Evolutionary conservation across 1,139 yeast genomes (phyloP), one percentile per base, ranked within the genome.

Genomic region (Hemisphaericaspora xylanilytica): DNA sequence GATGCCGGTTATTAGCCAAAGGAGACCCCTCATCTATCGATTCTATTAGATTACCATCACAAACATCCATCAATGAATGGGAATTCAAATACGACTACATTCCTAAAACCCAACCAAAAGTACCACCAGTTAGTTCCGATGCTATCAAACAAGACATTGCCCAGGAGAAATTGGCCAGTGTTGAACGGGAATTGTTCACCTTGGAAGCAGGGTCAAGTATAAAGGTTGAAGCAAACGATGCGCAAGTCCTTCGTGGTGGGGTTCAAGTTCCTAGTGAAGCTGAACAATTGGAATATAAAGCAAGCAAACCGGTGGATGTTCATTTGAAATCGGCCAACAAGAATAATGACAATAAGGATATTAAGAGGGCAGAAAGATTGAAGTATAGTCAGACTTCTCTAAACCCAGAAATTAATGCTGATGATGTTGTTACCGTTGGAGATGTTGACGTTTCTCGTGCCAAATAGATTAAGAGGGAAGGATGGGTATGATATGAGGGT

Each of bases 61-160:
- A 71, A 46, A 67, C 75, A 2, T 70, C 75, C 26, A 67, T 71
- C 51, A 64, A 63, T 51, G 72, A 75, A 55, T 63, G 72, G 70
- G 77, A 68, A 49, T 76, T 75, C 60, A 75, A 72, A 51, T 75
- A 76, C 51, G 76, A 71, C 52, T 71, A 67, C 45, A 63, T 70
- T 39, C 76, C 76, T 17, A 68, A 66, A 47, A 63, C 62, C 12
- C 40, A 65, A 38, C 74, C 78, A 15, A 72, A 75, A 53, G 68
- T 75, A 17, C 81, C 81, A 7, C 77, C 81, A 4, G 60, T 75
- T 39, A 69, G 75, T 37, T 61, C 66, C 17, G 75, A 74, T 46
- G 81, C 81, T 2, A 71, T 75, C 29, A 61, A 68, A 45, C 76
- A 68, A 43, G 76, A 71, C 47, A 65, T 70, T 48, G 77, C 76